Percentiles rank a stretch among this genome's conserved stretches.
Evolutionary conservation across 2,329 filamentous ascomycete genomes (phyloP).

Genomic region (Sarocladium oryzae): DNA sequence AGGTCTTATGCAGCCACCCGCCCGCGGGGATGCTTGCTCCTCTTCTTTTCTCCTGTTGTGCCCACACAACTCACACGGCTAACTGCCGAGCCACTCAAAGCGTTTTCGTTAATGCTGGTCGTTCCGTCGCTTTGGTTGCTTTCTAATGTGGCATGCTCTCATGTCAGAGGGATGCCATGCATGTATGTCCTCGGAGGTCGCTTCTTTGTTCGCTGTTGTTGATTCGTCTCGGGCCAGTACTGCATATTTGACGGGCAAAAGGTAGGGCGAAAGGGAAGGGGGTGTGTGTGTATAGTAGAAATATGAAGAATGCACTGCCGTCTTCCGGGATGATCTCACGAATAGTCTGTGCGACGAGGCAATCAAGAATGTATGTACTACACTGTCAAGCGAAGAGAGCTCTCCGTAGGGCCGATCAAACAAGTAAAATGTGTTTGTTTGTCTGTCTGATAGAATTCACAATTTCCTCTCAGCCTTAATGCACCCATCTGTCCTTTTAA

Average conservation of each 20-base stretch:
- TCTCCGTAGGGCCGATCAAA: too few species aligned
- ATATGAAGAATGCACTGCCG: neutral
- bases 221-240: neutral
- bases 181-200: neutral
- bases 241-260: neutral
- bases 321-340: neutral
- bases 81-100: neutral
- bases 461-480: too few species aligned
- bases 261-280: neutral
- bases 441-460: too few species aligned
- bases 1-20: neutral
- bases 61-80: neutral
- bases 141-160: neutral
- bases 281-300: neutral
- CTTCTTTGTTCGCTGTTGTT: constrained; percentile 2
- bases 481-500: neutral
- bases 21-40: neutral
- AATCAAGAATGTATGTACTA: constrained; percentile 3
- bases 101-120: neutral
- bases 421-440: too few species aligned
- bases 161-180: neutral
- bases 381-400: constrained; percentile 2
- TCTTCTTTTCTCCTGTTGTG: neutral
- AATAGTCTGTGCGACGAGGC: neutral
- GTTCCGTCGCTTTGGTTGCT: neutral